Evolutionary conservation across 2,329 filamentous ascomycete species (phyloP).

Genomic region (Fusarium virguliforme): DNA sequence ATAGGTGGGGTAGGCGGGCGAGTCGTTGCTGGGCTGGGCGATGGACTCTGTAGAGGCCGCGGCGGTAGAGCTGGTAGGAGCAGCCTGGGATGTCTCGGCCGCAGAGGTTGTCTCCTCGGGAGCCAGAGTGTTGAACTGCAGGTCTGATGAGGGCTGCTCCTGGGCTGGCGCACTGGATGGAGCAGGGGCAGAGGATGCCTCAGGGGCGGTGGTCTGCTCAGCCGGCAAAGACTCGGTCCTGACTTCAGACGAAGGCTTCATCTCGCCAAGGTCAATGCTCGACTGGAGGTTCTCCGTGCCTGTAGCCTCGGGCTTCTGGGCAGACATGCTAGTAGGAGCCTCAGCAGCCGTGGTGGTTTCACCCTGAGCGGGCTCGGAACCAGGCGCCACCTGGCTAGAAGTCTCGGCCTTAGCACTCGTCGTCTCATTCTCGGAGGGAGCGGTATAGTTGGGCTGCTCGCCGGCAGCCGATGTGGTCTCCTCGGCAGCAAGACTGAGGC

Average conservation of each 20-base stretch:
- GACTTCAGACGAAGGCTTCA: conserved; percentile 37
- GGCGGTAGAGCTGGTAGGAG: conserved; percentile 12
- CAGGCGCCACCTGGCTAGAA: conserved; percentile 17
- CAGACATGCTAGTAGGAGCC: conserved; percentile 16
- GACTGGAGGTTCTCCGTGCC: conserved; percentile 29
- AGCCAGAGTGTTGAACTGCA: conserved; percentile 20
- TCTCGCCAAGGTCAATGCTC: conserved; percentile 47
- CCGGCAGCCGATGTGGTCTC: neutral
- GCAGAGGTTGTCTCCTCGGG: conserved; percentile 29
- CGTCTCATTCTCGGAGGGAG: neutral
- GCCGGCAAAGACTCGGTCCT: conserved; percentile 23
- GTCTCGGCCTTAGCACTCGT: conserved; percentile 6
- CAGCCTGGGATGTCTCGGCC: conserved; percentile 23
- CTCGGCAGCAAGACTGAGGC: conserved; percentile 11
- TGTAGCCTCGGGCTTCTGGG: conserved; percentile 29
- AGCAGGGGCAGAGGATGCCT: conserved; percentile 21
- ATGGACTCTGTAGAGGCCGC: conserved; percentile 19
- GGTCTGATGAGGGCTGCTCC: conserved; percentile 4
- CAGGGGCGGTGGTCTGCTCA: conserved; percentile 32
- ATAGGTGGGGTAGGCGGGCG: conserved; percentile 19
- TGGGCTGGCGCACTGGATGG: conserved; percentile 17
- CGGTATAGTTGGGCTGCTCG: conserved; percentile 25
- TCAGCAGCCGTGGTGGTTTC: conserved; percentile 21
- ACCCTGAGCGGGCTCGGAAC: conserved; percentile 17
- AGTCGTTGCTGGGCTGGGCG: conserved; percentile 25